A percentile compares a stretch with the other conserved stretches of the same genome.
phyloP scores from a whole-genome alignment of 192 early-diverging fungal genomes.

The Chytriomyces sp. region DNA sequence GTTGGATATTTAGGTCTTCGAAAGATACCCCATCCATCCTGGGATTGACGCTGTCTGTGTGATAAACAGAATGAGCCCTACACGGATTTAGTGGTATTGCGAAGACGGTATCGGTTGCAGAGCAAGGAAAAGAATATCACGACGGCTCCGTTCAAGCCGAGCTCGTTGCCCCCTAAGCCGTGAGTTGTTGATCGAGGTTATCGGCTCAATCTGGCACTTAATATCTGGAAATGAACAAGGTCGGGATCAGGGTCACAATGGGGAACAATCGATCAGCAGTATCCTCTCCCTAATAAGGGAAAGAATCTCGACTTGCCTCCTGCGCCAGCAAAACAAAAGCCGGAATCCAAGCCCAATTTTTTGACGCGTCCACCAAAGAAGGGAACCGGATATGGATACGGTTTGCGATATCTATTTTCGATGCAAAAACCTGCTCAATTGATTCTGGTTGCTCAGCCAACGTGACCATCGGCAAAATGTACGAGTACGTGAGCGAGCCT shows the following conservation, averaged over 20 bases:
- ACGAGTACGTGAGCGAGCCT: conserved; percentile 55
- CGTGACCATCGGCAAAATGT: conserved; percentile 57
- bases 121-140: conserved; percentile 58
- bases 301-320: conserved; percentile 23
- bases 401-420: neutral
- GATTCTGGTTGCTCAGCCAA: conserved; percentile 40
- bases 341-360: conserved; percentile 51
- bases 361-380: conserved; percentile 55
- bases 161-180: conserved; percentile 56
- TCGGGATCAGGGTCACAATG: conserved; percentile 55
- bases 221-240: conserved; percentile 25
- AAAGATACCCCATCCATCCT: neutral
- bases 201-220: neutral
- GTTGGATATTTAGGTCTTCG: neutral
- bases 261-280: conserved; percentile 63
- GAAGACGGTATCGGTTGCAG: conserved; percentile 49
- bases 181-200: conserved; percentile 3
- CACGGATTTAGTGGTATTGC: conserved; percentile 51
- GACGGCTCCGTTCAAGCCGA: conserved; percentile 52
- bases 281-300: conserved; percentile 49
- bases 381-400: conserved; percentile 54
- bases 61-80: conserved; percentile 54
- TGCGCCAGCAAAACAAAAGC: conserved; percentile 27
- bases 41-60: neutral
- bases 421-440: too few relatives aligned